Evolutionary conservation across 441 rosid species (phyloP).

Genomic region (Arabidopsis hybrid): DNA sequence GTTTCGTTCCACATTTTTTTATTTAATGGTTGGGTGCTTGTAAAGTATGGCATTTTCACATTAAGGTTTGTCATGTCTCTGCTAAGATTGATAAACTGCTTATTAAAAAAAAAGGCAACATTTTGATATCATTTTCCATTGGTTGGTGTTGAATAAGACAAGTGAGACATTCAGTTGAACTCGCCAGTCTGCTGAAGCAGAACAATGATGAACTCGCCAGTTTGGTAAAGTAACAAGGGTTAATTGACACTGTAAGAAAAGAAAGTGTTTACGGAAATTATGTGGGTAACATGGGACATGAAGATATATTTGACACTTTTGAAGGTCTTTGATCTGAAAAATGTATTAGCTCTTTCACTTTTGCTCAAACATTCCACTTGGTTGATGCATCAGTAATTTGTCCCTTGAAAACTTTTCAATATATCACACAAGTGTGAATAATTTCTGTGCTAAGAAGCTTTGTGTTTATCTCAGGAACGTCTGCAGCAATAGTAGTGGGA

Average conservation of each 20-base stretch:
- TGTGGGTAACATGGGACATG: not conserved
- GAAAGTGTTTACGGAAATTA: not conserved
- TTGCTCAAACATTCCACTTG: not conserved
- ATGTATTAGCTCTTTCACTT: constrained; percentile 15
- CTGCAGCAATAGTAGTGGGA: constrained; percentile 82
- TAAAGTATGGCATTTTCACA: not conserved
- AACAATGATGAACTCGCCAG: constrained; percentile 3
- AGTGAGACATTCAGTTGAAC: not conserved
- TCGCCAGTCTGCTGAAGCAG: not conserved
- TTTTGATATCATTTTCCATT: not conserved
- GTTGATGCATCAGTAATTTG: constrained; percentile 8
- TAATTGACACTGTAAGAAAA: not conserved
- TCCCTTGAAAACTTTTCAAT: not conserved
- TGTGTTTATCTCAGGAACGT: constrained; percentile 32
- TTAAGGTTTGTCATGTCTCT: no score
- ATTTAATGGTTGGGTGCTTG: not conserved
- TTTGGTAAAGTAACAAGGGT: not conserved
- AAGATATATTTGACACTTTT: not conserved
- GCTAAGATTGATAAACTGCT: no score
- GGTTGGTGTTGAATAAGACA: not conserved
- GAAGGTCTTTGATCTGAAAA: constrained; percentile 17
- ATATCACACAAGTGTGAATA: not conserved
- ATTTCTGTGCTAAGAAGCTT: not conserved
- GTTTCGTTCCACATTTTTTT: not conserved
- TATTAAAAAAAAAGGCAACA: no score